phyloP scores from a whole-genome alignment of 2,329 filamentous ascomycete genomes.

The Raffaelea arxii region DNA sequence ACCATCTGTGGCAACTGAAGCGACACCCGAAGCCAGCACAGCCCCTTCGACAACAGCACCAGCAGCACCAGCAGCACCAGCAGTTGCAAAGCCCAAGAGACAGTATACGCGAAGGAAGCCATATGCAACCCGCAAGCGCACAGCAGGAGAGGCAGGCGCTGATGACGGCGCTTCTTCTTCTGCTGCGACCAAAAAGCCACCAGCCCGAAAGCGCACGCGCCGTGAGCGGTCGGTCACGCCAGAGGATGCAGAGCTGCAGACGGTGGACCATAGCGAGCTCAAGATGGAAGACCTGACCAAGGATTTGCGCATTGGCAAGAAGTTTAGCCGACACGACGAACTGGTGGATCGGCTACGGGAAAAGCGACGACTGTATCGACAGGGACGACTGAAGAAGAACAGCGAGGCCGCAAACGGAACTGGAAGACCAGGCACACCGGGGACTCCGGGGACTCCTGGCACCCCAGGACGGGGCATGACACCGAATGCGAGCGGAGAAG shows the following conservation, averaged over 20 bases:
- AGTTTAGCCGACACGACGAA: slow-evolving; percentile 64
- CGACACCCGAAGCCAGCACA: background rate
- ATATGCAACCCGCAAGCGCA: background rate
- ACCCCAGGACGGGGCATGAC: background rate
- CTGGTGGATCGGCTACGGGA: slow-evolving; percentile 57
- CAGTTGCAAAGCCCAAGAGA: slow-evolving; percentile 5
- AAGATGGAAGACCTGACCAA: slow-evolving; percentile 66
- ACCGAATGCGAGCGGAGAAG: too few relatives aligned
- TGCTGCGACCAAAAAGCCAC: background rate
- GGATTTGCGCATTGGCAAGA: slow-evolving; percentile 62
- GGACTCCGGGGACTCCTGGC: background rate
- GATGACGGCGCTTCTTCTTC: background rate
- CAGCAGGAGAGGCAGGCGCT: background rate
- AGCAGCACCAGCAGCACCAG: background rate
- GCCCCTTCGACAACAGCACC: background rate
- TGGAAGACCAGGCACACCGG: background rate
- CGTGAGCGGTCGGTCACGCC: slow-evolving; percentile 43
- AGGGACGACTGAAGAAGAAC: slow-evolving; percentile 26
- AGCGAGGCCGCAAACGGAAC: background rate
- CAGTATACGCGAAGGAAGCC: slow-evolving; percentile 7
- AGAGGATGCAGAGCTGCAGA: slow-evolving; percentile 50
- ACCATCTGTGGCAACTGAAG: background rate
- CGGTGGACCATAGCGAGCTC: slow-evolving; percentile 55
- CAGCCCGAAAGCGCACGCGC: background rate
- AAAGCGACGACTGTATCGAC: slow-evolving; percentile 20